phyloP scores from a whole-genome alignment of 495 filamentous ascomycete genomes.

The Glonium stellatum region DNA sequence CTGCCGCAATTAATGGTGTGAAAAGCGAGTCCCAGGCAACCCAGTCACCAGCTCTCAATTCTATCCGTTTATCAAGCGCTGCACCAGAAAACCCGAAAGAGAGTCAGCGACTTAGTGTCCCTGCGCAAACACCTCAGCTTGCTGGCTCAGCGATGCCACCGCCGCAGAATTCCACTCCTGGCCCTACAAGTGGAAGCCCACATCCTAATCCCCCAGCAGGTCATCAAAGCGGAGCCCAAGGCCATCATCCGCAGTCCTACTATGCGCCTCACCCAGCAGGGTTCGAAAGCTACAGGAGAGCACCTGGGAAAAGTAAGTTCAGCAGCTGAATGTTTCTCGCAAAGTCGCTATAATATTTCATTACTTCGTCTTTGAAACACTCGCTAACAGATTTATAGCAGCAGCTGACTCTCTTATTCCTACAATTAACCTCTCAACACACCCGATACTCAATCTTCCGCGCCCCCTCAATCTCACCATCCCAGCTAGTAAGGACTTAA shows the following conservation, averaged over 20 bases:
- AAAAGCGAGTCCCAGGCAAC: slow-evolving; percentile 30
- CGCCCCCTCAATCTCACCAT: slow-evolving; percentile 50
- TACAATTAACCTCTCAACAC: slow-evolving; percentile 50
- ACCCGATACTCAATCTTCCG: slow-evolving; percentile 48
- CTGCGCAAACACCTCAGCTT: slow-evolving; percentile 10
- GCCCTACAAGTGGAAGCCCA: slow-evolving; percentile 26
- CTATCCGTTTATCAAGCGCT: slow-evolving; percentile 20
- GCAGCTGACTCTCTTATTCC: slow-evolving; percentile 32
- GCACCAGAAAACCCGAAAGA: slow-evolving; percentile 12
- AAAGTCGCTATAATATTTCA: not conserved
- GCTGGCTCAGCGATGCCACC: slow-evolving; percentile 18
- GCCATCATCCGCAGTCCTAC: slow-evolving; percentile 18
- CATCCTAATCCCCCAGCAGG: slow-evolving; percentile 15
- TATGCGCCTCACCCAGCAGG: slow-evolving; percentile 16
- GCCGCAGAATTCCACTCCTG: slow-evolving; percentile 10
- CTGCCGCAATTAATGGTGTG: slow-evolving; percentile 27
- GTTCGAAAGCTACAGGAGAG: slow-evolving; percentile 11
- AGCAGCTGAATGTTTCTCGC: not conserved
- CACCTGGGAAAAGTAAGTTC: slow-evolving; percentile 25
- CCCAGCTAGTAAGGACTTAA: slow-evolving; percentile 51
- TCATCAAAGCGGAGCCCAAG: slow-evolving; percentile 14
- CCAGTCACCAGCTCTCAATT: slow-evolving; percentile 30
- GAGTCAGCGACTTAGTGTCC: slow-evolving; percentile 13
- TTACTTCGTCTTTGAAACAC: not conserved
- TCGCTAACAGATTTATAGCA: slow-evolving; percentile 19